phyloP scores from a whole-genome alignment of 83 land plant species.

The Picea abies region DNA sequence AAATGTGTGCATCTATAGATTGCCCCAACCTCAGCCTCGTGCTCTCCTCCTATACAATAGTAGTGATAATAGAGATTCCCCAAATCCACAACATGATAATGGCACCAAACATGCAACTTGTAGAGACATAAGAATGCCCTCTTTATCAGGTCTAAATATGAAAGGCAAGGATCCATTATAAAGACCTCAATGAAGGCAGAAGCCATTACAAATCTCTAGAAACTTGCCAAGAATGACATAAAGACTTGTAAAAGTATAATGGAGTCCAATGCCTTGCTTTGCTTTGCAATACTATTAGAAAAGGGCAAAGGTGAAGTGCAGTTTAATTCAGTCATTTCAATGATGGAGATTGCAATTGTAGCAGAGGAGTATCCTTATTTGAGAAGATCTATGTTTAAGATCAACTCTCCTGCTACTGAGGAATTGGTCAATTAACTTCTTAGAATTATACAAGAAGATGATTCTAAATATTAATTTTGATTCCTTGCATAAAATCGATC shows the following conservation, averaged over 20 bases:
- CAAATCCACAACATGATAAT: background rate
- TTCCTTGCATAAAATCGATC: slow-evolving; percentile 52
- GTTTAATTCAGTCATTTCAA: slow-evolving; percentile 35
- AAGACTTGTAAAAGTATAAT: slow-evolving; percentile 62
- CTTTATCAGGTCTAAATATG: background rate
- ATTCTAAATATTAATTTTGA: slow-evolving; percentile 36
- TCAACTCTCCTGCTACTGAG: slow-evolving; percentile 78
- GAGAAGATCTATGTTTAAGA: slow-evolving; percentile 82
- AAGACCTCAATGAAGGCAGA: background rate
- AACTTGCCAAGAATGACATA: slow-evolving; percentile 60
- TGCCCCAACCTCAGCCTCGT: background rate
- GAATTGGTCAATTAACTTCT: slow-evolving; percentile 81
- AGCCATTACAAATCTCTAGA: slow-evolving; percentile 38
- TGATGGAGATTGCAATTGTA: background rate
- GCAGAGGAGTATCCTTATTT: slow-evolving; percentile 75
- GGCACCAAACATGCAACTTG: too few relatives aligned
- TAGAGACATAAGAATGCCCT: background rate
- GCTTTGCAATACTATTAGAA: slow-evolving; percentile 77
- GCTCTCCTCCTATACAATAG: background rate
- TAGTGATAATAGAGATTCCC: background rate
- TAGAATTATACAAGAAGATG: background rate
- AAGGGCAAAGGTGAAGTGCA: slow-evolving; percentile 65
- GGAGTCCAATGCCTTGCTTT: slow-evolving; percentile 77
- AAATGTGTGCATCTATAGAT: too few relatives aligned
- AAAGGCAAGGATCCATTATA: background rate